Percentiles rank a stretch among this genome's conserved stretches.
phyloP scores from a whole-genome alignment of 352 stramenopile species.

The Globisporangium nagaii region DNA sequence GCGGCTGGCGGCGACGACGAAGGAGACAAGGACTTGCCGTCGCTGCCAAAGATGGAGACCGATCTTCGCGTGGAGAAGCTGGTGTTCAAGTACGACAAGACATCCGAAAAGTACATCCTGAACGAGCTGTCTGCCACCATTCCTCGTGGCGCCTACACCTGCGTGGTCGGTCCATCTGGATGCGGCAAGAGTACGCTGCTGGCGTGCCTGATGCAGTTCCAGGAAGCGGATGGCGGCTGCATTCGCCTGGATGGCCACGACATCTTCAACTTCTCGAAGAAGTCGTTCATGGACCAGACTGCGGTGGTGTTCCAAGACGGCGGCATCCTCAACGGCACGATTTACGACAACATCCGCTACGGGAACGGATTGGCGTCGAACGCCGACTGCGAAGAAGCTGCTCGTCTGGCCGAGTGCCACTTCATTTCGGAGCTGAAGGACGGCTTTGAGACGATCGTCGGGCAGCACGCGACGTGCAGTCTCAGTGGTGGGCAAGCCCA shows the following conservation, averaged over 20 bases:
- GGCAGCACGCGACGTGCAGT: slow-evolving; percentile 83
- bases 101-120: slow-evolving; percentile 76
- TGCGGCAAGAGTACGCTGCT: slow-evolving; percentile 87
- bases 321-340: slow-evolving; percentile 83
- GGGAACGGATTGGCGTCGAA: slow-evolving; percentile 67
- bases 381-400: slow-evolving; percentile 77
- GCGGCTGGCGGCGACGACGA: slow-evolving; percentile 26
- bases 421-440: slow-evolving; percentile 83
- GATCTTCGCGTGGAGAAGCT: slow-evolving; percentile 78
- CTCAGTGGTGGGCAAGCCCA: slow-evolving; percentile 84
- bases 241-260: slow-evolving; percentile 80
- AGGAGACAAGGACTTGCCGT: slow-evolving; percentile 60
- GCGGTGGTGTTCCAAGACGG: slow-evolving; percentile 86
- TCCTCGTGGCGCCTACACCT: slow-evolving; percentile 79
- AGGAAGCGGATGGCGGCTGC: slow-evolving; percentile 71
- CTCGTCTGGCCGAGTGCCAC: slow-evolving; percentile 72
- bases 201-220: slow-evolving; percentile 86
- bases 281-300: slow-evolving; percentile 85
- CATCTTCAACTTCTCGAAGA: slow-evolving; percentile 85
- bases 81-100: slow-evolving; percentile 86
- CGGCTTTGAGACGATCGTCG: slow-evolving; percentile 77
- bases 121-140: slow-evolving; percentile 67
- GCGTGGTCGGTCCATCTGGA: slow-evolving; percentile 77
- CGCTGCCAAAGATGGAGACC: slow-evolving; percentile 78
- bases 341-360: slow-evolving; percentile 87